These are phyloP conservation scores for Echinosophora koreensis DNA, from an alignment of 306 rosid species.

Conservation along the genomic window DNA sequence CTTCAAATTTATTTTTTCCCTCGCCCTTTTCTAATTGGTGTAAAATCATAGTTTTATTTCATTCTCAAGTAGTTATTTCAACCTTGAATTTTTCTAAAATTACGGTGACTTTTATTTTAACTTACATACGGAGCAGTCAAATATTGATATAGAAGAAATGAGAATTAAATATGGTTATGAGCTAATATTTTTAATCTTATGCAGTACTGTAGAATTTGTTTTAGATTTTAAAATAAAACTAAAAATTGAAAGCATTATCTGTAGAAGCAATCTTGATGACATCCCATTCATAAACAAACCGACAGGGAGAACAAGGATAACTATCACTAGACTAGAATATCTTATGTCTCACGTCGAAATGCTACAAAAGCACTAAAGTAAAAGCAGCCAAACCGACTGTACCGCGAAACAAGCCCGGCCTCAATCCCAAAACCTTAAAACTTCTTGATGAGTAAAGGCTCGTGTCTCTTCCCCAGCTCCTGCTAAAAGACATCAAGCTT, in stretches of 20 bases:
- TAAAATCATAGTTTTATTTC: background rate
- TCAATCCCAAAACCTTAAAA: constrained; percentile 5
- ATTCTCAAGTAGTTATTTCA: background rate
- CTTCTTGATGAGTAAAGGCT: background rate
- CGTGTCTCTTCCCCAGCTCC: background rate
- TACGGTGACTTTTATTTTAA: background rate
- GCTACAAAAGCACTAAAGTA: constrained; percentile 1
- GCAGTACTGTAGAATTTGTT: background rate
- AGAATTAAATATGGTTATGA: background rate
- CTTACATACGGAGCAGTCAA: background rate
- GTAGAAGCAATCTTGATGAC: background rate
- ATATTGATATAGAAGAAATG: background rate
- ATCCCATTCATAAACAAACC: constrained; percentile 29
- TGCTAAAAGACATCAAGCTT: background rate
- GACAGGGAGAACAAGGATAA: constrained; percentile 44
- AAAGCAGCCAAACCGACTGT: constrained; percentile 39
- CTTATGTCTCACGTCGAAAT: constrained; percentile 22
- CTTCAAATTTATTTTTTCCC: background rate
- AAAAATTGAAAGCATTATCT: background rate
- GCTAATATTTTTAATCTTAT: background rate
- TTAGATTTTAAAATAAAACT: background rate
- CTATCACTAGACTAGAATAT: background rate
- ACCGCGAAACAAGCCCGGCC: constrained; percentile 34
- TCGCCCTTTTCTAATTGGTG: background rate
- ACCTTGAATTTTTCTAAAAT: background rate